Conservation (phyloP, 1,139 yeast genomes). For the Blastobotrys apis region DNA sequence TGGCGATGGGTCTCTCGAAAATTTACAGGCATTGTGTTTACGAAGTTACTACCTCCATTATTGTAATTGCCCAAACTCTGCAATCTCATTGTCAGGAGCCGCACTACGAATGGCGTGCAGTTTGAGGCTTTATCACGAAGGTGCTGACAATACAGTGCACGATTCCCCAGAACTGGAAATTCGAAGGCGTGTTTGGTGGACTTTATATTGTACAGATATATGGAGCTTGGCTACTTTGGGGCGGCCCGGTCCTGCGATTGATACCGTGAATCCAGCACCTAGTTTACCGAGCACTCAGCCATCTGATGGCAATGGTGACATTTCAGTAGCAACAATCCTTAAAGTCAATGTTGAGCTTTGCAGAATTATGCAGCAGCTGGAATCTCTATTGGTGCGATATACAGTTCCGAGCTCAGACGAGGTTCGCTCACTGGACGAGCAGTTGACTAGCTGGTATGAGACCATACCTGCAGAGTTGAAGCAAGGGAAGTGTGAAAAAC, state of each 20-base stretch:
- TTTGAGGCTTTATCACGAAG: not conserved
- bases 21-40: constrained; percentile 1
- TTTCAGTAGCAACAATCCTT: not conserved
- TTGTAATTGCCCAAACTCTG: constrained; percentile 4
- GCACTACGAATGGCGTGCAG: not conserved
- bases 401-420: not conserved
- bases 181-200: not conserved
- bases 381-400: not conserved
- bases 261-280: not conserved
- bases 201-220: constrained; percentile 1
- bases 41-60: constrained; percentile 3
- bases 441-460: constrained; percentile 1
- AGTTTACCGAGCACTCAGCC: not conserved
- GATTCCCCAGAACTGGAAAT: not conserved
- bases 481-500: not conserved
- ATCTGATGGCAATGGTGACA: not conserved
- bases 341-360: not conserved
- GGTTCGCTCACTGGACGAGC: not conserved
- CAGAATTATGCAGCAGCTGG: not conserved
- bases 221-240: not conserved
- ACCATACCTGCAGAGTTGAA: not conserved
- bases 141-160: not conserved
- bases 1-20: constrained; percentile 1
- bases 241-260: not conserved
- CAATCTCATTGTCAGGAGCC: constrained; percentile 1